Conservation (phyloP, 2,329 filamentous ascomycete genomes). For the Ascocoryne sarcoides region DNA sequence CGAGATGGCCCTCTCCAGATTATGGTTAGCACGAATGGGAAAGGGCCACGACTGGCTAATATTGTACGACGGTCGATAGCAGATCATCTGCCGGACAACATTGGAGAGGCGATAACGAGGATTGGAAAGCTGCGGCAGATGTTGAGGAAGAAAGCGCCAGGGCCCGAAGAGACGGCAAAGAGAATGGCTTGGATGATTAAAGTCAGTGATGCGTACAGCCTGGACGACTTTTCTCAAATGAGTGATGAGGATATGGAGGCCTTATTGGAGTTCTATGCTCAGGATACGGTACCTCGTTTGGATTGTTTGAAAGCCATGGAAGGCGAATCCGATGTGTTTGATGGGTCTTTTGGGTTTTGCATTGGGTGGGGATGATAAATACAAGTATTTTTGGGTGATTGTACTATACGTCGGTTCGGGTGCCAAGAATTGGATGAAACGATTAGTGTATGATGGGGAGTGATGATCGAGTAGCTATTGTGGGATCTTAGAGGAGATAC, state of each 20-base stretch:
- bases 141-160: constrained; percentile 68
- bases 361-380: constrained; percentile 23
- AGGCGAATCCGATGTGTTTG: constrained; percentile 22
- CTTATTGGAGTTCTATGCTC: constrained; percentile 65
- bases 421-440: not conserved
- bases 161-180: constrained; percentile 65
- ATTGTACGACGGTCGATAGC: constrained; percentile 80
- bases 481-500: no score
- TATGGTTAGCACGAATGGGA: constrained; percentile 98
- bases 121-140: constrained; percentile 74
- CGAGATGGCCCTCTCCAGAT: constrained; percentile 92
- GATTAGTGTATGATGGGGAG: no score
- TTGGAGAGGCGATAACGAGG: constrained; percentile 76
- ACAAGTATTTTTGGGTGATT: not conserved
- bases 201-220: constrained; percentile 78
- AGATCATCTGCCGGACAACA: constrained; percentile 62
- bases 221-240: constrained; percentile 78
- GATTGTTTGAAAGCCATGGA: constrained; percentile 48
- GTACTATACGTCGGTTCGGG: not conserved
- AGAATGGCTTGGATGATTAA: constrained; percentile 94
- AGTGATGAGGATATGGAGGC: constrained; percentile 76
- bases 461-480: no score
- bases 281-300: constrained; percentile 46
- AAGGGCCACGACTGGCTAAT: constrained; percentile 83
- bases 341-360: constrained; percentile 29